Evolutionary conservation across 192 early-diverging fungal genomes (phyloP).

Genomic region (Mortierella hygrophila): DNA sequence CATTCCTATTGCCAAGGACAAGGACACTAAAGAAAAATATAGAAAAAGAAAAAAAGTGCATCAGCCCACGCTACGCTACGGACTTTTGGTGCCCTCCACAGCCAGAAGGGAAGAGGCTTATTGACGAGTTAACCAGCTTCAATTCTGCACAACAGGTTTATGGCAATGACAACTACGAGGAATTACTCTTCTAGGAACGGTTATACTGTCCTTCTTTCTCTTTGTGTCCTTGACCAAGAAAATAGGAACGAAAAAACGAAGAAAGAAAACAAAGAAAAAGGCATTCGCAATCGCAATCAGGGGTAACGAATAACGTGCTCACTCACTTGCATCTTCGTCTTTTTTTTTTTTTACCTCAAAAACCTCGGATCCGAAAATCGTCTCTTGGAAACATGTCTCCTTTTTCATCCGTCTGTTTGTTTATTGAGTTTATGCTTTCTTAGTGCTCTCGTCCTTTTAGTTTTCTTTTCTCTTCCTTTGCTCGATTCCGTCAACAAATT

Average conservation of each 20-base stretch:
- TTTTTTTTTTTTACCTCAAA: background rate
- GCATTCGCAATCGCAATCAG: background rate
- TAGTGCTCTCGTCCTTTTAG: background rate
- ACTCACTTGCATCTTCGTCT: background rate
- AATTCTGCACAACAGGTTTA: background rate
- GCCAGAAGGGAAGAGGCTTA: background rate
- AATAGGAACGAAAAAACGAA: background rate
- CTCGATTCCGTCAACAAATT: too few relatives aligned
- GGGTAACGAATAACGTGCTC: background rate
- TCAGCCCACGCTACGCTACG: slow-evolving; percentile 2
- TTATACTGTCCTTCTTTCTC: background rate
- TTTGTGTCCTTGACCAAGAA: too few relatives aligned
- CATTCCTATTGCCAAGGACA: slow-evolving; percentile 7
- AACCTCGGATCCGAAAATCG: background rate
- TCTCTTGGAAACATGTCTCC: background rate
- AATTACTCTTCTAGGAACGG: background rate
- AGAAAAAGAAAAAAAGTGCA: background rate
- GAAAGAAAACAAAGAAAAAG: background rate
- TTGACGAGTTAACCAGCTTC: too few relatives aligned
- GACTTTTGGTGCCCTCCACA: background rate
- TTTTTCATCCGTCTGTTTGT: too few relatives aligned
- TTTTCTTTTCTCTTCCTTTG: background rate
- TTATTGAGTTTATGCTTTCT: background rate
- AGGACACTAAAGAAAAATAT: background rate
- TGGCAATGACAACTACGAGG: background rate